A percentile compares a stretch with the other conserved stretches of the same genome.
Evolutionary conservation across 2,329 filamentous ascomycete genomes (phyloP).

Genomic region (Beauveria asiatica): DNA sequence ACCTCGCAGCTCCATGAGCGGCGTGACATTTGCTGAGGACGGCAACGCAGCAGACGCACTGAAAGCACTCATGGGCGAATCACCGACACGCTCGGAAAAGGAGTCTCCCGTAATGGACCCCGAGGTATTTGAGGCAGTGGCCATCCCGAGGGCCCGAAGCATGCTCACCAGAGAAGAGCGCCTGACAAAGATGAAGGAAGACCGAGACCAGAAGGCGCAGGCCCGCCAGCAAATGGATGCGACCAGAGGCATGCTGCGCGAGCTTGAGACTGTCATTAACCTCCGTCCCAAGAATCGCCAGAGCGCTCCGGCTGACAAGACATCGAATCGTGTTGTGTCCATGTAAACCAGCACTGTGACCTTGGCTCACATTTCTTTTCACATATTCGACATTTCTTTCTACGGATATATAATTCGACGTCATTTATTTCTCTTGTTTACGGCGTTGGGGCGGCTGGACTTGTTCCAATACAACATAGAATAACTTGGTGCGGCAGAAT

Average conservation of each 20-base stretch:
- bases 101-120: slow-evolving; percentile 55
- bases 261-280: slow-evolving; percentile 83
- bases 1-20: slow-evolving; percentile 55
- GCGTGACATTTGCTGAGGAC: slow-evolving; percentile 55
- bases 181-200: slow-evolving; percentile 79
- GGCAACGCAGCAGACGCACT: slow-evolving; percentile 52
- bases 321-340: slow-evolving; percentile 31
- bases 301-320: slow-evolving; percentile 25
- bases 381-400: slow-evolving; percentile 4
- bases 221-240: slow-evolving; percentile 69
- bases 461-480: neutral
- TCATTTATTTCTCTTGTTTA: neutral
- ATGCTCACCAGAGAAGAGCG: slow-evolving; percentile 77
- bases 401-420: neutral
- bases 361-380: neutral
- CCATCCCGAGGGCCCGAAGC: slow-evolving; percentile 59
- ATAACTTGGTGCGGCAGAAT: neutral
- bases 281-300: slow-evolving; percentile 34
- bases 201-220: slow-evolving; percentile 65
- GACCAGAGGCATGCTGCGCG: slow-evolving; percentile 81
- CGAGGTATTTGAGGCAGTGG: slow-evolving; percentile 87
- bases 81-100: slow-evolving; percentile 43
- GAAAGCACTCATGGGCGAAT: slow-evolving; percentile 68
- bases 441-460: neutral
- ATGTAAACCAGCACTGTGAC: slow-evolving; percentile 25